phyloP scores from a whole-genome alignment of 2,329 filamentous ascomycete genomes.

The Magnaporthiopsis incrustans region DNA sequence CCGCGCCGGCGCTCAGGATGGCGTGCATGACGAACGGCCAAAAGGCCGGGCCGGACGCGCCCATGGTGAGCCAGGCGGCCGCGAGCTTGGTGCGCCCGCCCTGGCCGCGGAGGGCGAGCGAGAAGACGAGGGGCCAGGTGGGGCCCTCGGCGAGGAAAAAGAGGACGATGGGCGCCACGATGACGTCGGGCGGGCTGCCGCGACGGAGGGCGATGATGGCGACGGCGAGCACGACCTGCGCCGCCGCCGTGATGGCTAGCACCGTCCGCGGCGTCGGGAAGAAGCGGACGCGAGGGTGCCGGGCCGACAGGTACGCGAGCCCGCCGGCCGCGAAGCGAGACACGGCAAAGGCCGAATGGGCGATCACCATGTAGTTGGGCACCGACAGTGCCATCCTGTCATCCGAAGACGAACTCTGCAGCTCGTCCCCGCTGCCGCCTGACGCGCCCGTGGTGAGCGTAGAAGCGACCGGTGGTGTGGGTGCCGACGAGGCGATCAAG shows the following conservation, averaged over 20 bases:
- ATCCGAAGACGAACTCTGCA: slow-evolving; percentile 22
- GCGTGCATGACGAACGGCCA: slow-evolving; percentile 69
- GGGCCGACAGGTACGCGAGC: slow-evolving; percentile 51
- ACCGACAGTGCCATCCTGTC: slow-evolving; percentile 41
- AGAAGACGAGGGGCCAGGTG: slow-evolving; percentile 75
- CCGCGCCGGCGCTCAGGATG: slow-evolving; percentile 49
- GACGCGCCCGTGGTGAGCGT: slow-evolving; percentile 24
- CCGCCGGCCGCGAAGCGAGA: slow-evolving; percentile 63
- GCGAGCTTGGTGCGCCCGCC: slow-evolving; percentile 74
- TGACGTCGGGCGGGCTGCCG: slow-evolving; percentile 33
- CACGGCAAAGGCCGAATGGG: slow-evolving; percentile 63
- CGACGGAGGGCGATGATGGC: slow-evolving; percentile 38
- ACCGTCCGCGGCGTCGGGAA: slow-evolving; percentile 62
- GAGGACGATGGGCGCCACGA: slow-evolving; percentile 55
- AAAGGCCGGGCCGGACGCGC: slow-evolving; percentile 63
- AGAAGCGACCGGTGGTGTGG: slow-evolving; percentile 16
- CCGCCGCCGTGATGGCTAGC: slow-evolving; percentile 45
- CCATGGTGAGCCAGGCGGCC: slow-evolving; percentile 69
- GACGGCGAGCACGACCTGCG: slow-evolving; percentile 45
- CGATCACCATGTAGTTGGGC: slow-evolving; percentile 62
- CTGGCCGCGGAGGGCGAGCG: slow-evolving; percentile 70
- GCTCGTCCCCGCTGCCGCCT: slow-evolving; percentile 23
- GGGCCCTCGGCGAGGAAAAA: slow-evolving; percentile 78
- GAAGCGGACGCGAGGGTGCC: slow-evolving; percentile 30
- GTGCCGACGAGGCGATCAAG: background rate